A percentile compares a stretch with the other conserved stretches of the same genome.
Conservation (phyloP, 2,329 filamentous ascomycete genomes). For the Cercospora brassicicola region DNA sequence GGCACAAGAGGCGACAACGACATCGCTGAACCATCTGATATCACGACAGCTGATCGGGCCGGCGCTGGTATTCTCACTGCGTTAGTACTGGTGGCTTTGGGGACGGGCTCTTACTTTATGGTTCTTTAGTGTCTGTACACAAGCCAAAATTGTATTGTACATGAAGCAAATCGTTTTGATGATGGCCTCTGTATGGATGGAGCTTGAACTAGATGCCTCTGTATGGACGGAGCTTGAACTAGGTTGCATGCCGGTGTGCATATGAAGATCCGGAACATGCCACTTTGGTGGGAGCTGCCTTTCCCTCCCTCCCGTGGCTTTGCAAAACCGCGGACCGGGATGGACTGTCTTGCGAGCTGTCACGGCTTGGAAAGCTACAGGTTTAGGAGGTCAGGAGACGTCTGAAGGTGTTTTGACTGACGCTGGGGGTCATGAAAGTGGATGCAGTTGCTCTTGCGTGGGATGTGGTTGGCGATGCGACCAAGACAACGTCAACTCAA, state of each 20-base stretch:
- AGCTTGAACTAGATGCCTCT: not conserved
- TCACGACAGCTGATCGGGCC: conserved; percentile 27
- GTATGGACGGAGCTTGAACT: not conserved
- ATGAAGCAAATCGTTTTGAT: not conserved
- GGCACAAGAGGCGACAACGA: conserved; percentile 12
- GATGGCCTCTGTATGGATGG: not conserved
- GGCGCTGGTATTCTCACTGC: conserved; percentile 27
- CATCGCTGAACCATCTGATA: conserved; percentile 14
- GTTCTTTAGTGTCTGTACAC: conserved; percentile 4
- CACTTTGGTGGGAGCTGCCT: not conserved
- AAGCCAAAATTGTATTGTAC: not conserved
- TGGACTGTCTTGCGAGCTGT: not conserved
- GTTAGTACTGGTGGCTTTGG: conserved; percentile 14
- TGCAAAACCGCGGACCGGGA: not conserved
- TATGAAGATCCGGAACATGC: not conserved
- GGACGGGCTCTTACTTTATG: conserved; percentile 11
- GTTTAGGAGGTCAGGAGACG: not conserved
- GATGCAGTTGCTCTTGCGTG: not conserved
- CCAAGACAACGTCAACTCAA: not conserved
- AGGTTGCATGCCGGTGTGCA: not conserved
- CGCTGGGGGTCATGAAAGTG: not conserved
- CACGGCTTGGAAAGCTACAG: not conserved
- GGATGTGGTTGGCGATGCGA: not conserved
- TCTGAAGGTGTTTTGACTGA: not conserved
- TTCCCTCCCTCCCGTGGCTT: not conserved